Evolutionary conservation across 106 monocot genomes (phyloP), one percentile per base, ranked within the genome.

Genomic region (Alisma plantagoaquatica): DNA sequence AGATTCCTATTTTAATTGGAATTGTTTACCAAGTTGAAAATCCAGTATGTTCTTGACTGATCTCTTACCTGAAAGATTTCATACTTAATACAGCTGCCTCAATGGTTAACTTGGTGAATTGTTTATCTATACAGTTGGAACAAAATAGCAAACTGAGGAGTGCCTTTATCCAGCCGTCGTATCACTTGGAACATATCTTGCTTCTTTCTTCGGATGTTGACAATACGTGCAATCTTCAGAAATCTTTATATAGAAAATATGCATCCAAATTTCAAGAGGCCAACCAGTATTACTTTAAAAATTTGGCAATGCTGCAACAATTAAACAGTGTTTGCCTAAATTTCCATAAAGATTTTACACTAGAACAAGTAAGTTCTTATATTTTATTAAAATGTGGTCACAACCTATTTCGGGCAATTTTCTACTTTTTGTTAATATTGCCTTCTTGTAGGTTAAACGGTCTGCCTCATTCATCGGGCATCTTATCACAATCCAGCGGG

Each of bases 391-490:
- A 23, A 4, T 10, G 22, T 50, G 10, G 16, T n/a, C 25, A 3
- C 3, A 26, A 50, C 28, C 50, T 26, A 14, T 23, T 14, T 24
- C 24, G 28, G 9, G 17, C 4, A 16, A 48, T 23, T 5, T 24
- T 23, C 3, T n/a, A n/a, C n/a, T n/a, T 48, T 23, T 20, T 48
- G 0, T 2, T 48, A 10, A 48, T 56, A 12, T 23, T 23, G 43
- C 24, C 3, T 33, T 33, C 64, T 22, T 74, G 24, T 49, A 94
- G 94, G 94, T 84, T 25, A 72, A 75, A n/a, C 65, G 59, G 35
- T 77, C 75, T 31, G 33, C 49, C 3, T 87, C 94, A 32, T 94
- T 88, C 43, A 47, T 94, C 45, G 67, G 81, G 17, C 88, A 94
- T 75, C 74, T 94, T 35, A 62, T 94, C 43, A 31, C 29, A 7